Base-by-base conservation (phyloP, 345 rosid genomes). In the Tarenaya hassleriana region DNA sequence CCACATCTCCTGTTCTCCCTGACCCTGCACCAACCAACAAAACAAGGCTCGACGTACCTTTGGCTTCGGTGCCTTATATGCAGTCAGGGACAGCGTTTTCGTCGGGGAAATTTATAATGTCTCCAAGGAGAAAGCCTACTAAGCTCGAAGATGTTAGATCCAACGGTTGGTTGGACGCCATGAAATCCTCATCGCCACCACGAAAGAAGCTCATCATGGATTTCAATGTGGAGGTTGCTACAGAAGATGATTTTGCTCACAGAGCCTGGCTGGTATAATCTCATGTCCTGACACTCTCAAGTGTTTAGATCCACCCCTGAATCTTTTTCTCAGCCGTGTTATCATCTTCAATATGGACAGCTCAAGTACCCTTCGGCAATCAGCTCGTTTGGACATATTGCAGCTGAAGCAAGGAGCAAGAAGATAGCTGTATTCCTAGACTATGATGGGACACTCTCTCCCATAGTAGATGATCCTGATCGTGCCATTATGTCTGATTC, bases 401-500 rank as follows among this genome's bases (percentile, higher is more conserved):
- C 69, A 8, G 74, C 64, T 55, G 68, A 67, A 62, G 94, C 98
- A 7, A 73, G 72, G 68, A 72, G 67, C 71, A 87, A 87, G 77
- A 87, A 68, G 71, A 75, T 91, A 58, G 98, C 90, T 16, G 50
- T 91, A 15, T 91, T 91, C 66, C 77, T 84, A 8, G 98, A 91
- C 55, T 91, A 91, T 27, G 98, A 91, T 50, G 98, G 98, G 51
- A 85, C 95, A 4, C 94, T 91, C 64, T 91, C 98, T 9, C 98
- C 98, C n/a, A 91, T 91, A 3, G 98, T 91, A 5, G 95, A 91
- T 69, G 88, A 91, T 50, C 98, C 98, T 8, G 94, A 87, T 68
- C 73, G 75, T 21, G 96, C 98, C 41, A 61, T 76, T 32, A 81
- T 91, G 83, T 83, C 98, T 58, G 79, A 76, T 44, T 63, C 75